These are phyloP conservation scores for Vanderwaltozyma tropicalis DNA, from an alignment of 805 yeast genomes.

Conservation along the genomic window DNA sequence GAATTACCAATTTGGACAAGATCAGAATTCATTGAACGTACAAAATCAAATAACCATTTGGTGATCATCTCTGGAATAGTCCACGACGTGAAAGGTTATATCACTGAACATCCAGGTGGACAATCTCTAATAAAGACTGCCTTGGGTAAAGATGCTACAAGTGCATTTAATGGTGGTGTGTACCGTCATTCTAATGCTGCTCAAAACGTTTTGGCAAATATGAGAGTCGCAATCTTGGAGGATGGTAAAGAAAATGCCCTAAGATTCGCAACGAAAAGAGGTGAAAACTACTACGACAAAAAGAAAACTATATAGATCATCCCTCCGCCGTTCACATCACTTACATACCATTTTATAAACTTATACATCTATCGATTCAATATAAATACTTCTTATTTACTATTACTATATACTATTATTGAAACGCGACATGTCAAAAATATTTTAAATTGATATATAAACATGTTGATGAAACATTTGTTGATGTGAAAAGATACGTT, in stretches of 20 bases:
- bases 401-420: too few relatives aligned
- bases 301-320: conserved; percentile 4
- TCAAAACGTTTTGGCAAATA: conserved; percentile 66
- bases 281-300: conserved; percentile 21
- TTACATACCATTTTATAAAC: too few relatives aligned
- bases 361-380: not conserved
- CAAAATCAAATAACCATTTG: conserved; percentile 45
- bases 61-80: conserved; percentile 70
- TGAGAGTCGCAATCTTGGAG: conserved; percentile 73
- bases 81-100: conserved; percentile 60
- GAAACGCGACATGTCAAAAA: too few relatives aligned
- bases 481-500: too few relatives aligned
- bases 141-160: conserved; percentile 71
- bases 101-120: conserved; percentile 80
- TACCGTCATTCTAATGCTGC: conserved; percentile 82
- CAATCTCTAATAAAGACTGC: conserved; percentile 60
- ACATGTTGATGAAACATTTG: too few relatives aligned
- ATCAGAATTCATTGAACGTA: conserved; percentile 42
- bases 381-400: too few relatives aligned
- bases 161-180: conserved; percentile 79
- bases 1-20: conserved; percentile 69
- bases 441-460: too few relatives aligned
- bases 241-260: conserved; percentile 51
- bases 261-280: conserved; percentile 31
- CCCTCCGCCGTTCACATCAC: too few relatives aligned